These are phyloP conservation scores for Trichoderma asperelloides DNA, from an alignment of 495 filamentous ascomycete species.

Conservation along the genomic window DNA sequence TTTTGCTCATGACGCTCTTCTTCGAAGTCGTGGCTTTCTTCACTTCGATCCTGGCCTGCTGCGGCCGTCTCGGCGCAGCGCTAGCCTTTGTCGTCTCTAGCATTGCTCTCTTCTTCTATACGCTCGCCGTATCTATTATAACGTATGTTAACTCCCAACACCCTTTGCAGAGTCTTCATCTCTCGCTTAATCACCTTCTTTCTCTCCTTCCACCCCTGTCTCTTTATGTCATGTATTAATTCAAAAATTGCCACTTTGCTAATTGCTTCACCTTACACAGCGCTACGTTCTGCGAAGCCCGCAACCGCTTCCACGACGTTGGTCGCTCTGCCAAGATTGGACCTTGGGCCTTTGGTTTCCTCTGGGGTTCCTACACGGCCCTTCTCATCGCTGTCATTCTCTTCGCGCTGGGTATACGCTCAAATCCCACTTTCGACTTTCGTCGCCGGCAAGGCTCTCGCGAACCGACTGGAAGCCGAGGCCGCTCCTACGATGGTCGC, in stretches of 20 bases:
- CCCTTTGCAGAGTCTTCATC: no score
- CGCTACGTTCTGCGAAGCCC: constrained; percentile 67
- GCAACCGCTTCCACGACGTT: constrained; percentile 54
- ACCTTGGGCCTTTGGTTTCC: constrained; percentile 70
- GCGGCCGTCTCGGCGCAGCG: constrained; percentile 37
- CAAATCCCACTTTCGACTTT: constrained; percentile 6
- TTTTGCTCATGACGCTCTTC: constrained; percentile 63
- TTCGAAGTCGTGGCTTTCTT: constrained; percentile 48
- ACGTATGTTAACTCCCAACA: constrained; percentile 31
- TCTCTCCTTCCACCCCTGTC: neutral
- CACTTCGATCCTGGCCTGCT: constrained; percentile 41
- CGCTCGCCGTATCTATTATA: constrained; percentile 41
- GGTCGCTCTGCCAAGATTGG: constrained; percentile 56
- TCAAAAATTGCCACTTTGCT: constrained; percentile 14
- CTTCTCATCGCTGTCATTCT: constrained; percentile 62
- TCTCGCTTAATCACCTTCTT: neutral
- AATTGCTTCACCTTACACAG: constrained; percentile 25
- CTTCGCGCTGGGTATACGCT: constrained; percentile 50
- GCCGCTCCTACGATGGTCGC: constrained; percentile 43
- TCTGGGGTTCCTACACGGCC: constrained; percentile 68
- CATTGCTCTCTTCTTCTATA: constrained; percentile 35
- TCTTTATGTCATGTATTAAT: constrained; percentile 12
- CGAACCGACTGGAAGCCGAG: constrained; percentile 15
- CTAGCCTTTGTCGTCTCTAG: constrained; percentile 30
- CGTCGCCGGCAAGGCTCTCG: neutral